A percentile compares a stretch with the other conserved stretches of the same genome.
Conservation (phyloP, 192 early-diverging fungal genomes). For the Umbelopsis vinacea region DNA sequence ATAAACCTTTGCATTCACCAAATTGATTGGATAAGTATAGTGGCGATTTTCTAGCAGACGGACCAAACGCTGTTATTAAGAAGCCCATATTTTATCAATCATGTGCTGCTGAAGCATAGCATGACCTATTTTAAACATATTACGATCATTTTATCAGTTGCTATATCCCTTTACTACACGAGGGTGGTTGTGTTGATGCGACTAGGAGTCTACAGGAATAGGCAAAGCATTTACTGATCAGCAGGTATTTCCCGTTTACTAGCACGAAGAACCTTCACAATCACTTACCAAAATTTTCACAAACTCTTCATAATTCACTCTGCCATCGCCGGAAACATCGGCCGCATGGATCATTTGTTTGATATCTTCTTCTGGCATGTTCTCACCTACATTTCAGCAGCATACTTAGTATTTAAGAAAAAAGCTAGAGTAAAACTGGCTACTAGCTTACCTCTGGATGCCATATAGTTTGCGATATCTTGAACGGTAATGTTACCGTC, state of each 20-base stretch:
- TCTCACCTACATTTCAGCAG: background rate
- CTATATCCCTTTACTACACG: background rate
- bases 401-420: background rate
- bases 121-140: background rate
- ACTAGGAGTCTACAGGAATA: background rate
- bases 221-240: background rate
- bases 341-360: conserved; percentile 1
- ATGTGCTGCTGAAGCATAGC: too few species aligned
- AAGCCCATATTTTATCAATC: too few species aligned
- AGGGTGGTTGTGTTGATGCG: conserved; percentile 10
- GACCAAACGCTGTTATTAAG: too few species aligned
- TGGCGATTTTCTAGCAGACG: too few species aligned
- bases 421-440: background rate
- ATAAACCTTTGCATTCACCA: too few species aligned
- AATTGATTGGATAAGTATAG: too few species aligned
- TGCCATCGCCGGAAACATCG: conserved; percentile 23
- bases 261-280: too few species aligned
- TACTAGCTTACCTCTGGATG: conserved; percentile 25
- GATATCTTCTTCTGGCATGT: conserved; percentile 7
- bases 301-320: conserved; percentile 25
- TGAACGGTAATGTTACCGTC: conserved; percentile 33
- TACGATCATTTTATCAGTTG: background rate
- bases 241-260: background rate
- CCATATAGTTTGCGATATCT: conserved; percentile 31
- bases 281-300: conserved; percentile 58